These are phyloP conservation scores for Neurospora sp. DNA, from an alignment of 495 filamentous ascomycete species.

Conservation along the genomic window DNA sequence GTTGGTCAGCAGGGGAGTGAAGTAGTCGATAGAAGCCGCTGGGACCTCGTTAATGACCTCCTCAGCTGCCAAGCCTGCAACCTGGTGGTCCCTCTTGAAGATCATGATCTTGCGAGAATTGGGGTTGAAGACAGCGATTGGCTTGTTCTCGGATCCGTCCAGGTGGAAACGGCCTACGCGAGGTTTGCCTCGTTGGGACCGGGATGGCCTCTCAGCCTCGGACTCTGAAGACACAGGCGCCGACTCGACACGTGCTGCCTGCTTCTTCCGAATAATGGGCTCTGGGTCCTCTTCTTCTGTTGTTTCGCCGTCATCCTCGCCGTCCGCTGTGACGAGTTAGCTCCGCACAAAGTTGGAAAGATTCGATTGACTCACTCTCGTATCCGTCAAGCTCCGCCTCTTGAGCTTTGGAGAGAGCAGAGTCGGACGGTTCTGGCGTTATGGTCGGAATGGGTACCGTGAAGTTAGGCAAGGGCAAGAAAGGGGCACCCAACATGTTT, in stretches of 20 bases:
- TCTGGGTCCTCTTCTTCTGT: slow-evolving; percentile 71
- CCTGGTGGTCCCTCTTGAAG: slow-evolving; percentile 39
- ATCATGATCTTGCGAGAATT: slow-evolving; percentile 65
- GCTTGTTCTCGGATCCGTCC: slow-evolving; percentile 50
- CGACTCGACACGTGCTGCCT: slow-evolving; percentile 30
- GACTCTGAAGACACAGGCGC: slow-evolving; percentile 34
- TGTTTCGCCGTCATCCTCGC: slow-evolving; percentile 82
- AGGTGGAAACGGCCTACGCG: slow-evolving; percentile 46
- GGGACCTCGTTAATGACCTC: slow-evolving; percentile 20
- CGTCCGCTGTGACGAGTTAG: slow-evolving; percentile 64
- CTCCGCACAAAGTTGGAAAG: slow-evolving; percentile 18
- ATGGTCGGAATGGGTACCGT: slow-evolving; percentile 24
- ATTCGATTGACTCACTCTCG: slow-evolving; percentile 53
- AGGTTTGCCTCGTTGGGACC: slow-evolving; percentile 30
- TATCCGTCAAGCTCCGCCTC: slow-evolving; percentile 59
- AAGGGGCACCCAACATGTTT: neutral
- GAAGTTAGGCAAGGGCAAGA: neutral
- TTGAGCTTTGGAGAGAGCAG: slow-evolving; percentile 23
- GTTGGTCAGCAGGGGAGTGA: slow-evolving; percentile 49
- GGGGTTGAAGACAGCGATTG: slow-evolving; percentile 62
- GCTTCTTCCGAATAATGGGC: slow-evolving; percentile 45
- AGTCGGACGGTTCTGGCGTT: slow-evolving; percentile 21
- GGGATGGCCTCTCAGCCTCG: slow-evolving; percentile 30
- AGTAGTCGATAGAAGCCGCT: slow-evolving; percentile 25
- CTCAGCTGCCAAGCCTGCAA: slow-evolving; percentile 32